Base-by-base conservation (phyloP, 2,329 filamentous ascomycete species). In the Aureobasidium sp. region DNA sequence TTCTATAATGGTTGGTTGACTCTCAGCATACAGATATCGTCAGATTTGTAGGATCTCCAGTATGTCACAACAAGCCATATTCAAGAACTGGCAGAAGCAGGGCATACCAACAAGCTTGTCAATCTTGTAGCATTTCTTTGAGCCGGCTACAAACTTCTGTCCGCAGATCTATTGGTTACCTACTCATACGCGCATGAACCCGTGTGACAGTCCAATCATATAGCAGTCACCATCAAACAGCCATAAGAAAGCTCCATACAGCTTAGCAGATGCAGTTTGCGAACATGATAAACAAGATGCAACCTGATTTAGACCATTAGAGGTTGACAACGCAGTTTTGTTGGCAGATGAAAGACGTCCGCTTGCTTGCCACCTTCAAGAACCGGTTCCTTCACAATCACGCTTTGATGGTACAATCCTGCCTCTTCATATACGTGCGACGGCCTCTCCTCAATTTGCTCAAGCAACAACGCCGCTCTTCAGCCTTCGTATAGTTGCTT, bases 131-230 rank as follows among this genome's bases (percentile, higher is more conserved):
- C 41, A 46, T n/a, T 8, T 26, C 8, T n/a, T 36, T 4, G 7
- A 29, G 36, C 53, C 26, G 26, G 29, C 46, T 41, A 46, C 53
- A 57, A 57, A 44, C 27, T 43, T 5, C 52, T 44, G 53, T 32
- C 53, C 29, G 53, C 53, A 46, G n/a, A 44, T 36, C 7, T 29
- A 10, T 46, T 29, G 17, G 53, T 7, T 44, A 27, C 53, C 26
- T 57, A 29, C 36, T 10, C 27, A 9, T 17, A 13, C 41, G 46
- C 26, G 53, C 53, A 46, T 57, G 29, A 57, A 46, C 37, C 53
- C 53, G 53, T 57, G 53, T 57, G 39, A 57, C 39, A 24, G n/a
- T 44, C 53, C 53, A 57, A 57, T 57, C 20, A 46, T 34, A 10
- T 20, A 5, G n/a, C 17, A 12, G 12, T 36, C 5, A 43, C n/a